These are phyloP conservation scores for Hyaloperonospora arabidopsidis DNA, from an alignment of 352 stramenopile species.

Conservation along the genomic window DNA sequence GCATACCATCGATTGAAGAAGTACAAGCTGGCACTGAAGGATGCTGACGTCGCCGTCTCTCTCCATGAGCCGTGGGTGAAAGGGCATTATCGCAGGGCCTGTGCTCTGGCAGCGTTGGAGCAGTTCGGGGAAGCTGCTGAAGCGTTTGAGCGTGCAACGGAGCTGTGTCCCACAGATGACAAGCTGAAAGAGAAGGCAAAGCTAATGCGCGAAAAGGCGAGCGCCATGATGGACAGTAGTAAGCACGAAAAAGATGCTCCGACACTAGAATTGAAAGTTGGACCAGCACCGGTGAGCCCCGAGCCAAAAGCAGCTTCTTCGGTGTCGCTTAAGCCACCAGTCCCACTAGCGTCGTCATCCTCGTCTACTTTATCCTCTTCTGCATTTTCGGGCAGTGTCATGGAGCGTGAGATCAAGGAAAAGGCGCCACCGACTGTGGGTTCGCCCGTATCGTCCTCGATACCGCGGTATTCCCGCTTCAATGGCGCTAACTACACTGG, in stretches of 20 bases:
- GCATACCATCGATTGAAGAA: slow-evolving; percentile 68
- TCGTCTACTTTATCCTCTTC: slow-evolving; percentile 24
- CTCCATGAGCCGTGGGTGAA: slow-evolving; percentile 75
- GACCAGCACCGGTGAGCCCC: slow-evolving; percentile 3
- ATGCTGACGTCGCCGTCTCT: slow-evolving; percentile 54
- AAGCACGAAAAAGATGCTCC: slow-evolving; percentile 1
- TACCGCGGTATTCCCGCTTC: slow-evolving; percentile 43
- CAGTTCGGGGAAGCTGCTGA: slow-evolving; percentile 53
- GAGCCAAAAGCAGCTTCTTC: slow-evolving; percentile 7
- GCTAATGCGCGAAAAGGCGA: slow-evolving; percentile 47
- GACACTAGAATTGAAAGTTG: slow-evolving; percentile 9
- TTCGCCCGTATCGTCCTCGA: slow-evolving; percentile 8
- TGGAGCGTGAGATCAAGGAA: slow-evolving; percentile 51
- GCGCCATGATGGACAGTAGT: slow-evolving; percentile 8
- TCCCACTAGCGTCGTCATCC: slow-evolving; percentile 11
- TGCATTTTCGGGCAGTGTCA: slow-evolving; percentile 65
- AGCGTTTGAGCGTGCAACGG: slow-evolving; percentile 60
- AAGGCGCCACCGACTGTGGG: slow-evolving; percentile 8
- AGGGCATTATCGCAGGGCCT: slow-evolving; percentile 74
- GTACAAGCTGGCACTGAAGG: slow-evolving; percentile 50
- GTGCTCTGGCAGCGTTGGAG: slow-evolving; percentile 56
- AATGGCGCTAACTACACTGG: slow-evolving; percentile 60
- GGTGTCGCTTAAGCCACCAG: slow-evolving; percentile 17
- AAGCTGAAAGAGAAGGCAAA: slow-evolving; percentile 57
- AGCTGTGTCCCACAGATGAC: slow-evolving; percentile 57